Evolutionary conservation across 768 basidiomycete species (phyloP).

Genomic region (Boletus sp.): DNA sequence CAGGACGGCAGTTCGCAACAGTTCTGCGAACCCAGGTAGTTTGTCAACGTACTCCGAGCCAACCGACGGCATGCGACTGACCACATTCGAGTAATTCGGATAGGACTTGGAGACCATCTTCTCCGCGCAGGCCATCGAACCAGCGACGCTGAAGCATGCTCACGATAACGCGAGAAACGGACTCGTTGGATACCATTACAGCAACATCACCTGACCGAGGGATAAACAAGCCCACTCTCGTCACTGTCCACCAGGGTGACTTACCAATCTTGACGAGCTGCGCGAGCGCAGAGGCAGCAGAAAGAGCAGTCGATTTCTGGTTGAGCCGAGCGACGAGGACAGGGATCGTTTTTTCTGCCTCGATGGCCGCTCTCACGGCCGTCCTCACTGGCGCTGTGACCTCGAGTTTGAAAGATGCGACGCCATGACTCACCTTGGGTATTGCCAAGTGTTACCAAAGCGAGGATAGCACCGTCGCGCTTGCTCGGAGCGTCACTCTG

Average conservation of each 20-base stretch:
- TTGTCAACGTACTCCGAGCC: background rate
- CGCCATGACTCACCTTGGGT: constrained; percentile 1
- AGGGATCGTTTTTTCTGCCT: constrained; percentile 9
- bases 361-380: constrained; percentile 16
- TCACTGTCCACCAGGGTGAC: background rate
- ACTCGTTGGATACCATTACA: constrained; percentile 1
- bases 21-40: constrained; percentile 5
- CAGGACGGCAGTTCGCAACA: constrained; percentile 15
- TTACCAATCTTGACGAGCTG: constrained; percentile 19
- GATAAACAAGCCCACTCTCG: background rate
- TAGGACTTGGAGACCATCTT: constrained; percentile 25
- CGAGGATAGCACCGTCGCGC: constrained; percentile 18
- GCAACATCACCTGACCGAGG: constrained; percentile 18
- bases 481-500: constrained; percentile 6
- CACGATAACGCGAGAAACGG: constrained; percentile 8
- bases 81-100: constrained; percentile 19
- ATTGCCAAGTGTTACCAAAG: constrained; percentile 15
- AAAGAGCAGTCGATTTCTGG: constrained; percentile 16
- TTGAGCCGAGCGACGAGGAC: constrained; percentile 18
- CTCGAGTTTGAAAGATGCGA: background rate
- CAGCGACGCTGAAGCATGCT: constrained; percentile 26
- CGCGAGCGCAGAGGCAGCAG: constrained; percentile 20
- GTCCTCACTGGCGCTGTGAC: background rate
- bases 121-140: constrained; percentile 29
- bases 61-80: constrained; percentile 1